Evolutionary conservation across 2,329 filamentous ascomycete genomes (phyloP), one percentile per base, ranked within the genome.

Genomic region (Blumeria graminis): DNA sequence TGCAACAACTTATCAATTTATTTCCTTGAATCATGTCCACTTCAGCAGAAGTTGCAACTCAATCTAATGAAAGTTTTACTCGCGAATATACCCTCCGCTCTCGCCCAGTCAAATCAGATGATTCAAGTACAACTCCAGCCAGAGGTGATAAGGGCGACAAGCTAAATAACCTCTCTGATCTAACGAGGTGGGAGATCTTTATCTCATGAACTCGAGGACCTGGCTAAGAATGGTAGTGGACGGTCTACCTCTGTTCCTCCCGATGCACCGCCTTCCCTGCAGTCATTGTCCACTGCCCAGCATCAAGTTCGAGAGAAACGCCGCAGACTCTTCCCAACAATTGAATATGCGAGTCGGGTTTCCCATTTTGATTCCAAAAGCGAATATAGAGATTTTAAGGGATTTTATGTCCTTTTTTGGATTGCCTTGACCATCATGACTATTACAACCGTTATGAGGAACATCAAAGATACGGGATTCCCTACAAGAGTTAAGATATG

Each of bases 401-500:
- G 92, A 66, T 98, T 98, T 76, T 98, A 95, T 71, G 86, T 92
- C 56, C 77, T 98, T 39, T 98, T 98, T 71, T 98, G 92, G 92
- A 90, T 98, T 61, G 87, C 87, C 9, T 74, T 98, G 58, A 86
- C 86, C 62, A 94, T 98, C 68, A 94, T 98, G 89, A 87, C 89
- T 64, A 82, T 94, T 60, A 96, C 90, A 2, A 86, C 86, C n/a
- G 86, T 88, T 74, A 71, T 95, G 65, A 81, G 90, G 64, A 96
- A 94, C 68, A 79, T 92, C 65, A 94, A 90, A 69, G 92, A 96
- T 67, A 95, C 87, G 0, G 92, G 92, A 22, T 86, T 83, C 66
- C 85, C 89, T 14, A 72, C 96, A 63, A 79, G 84, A 64, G 80
- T 93, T 55, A 76, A 86, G 68, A 93, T 96, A 61, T 96, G 89